These are phyloP conservation scores for Fusarium luffae DNA, from an alignment of 2,329 filamentous ascomycete genomes.

Conservation along the genomic window DNA sequence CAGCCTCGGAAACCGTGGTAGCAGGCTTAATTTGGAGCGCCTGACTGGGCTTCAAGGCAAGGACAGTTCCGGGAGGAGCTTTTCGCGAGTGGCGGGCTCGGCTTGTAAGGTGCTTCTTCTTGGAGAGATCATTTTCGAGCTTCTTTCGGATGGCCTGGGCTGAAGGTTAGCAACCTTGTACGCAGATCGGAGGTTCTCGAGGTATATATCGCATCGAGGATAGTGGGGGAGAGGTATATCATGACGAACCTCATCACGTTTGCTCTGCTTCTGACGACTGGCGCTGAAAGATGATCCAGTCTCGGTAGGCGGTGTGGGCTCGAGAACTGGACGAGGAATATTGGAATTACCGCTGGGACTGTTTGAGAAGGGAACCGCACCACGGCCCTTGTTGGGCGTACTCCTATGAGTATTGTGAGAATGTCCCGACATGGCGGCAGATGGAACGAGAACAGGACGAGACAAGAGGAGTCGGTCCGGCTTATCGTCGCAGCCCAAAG, in stretches of 20 bases:
- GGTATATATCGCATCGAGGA: slow-evolving; percentile 25
- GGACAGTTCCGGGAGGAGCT: slow-evolving; percentile 93
- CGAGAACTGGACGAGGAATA: slow-evolving; percentile 79
- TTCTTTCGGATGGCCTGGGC: slow-evolving; percentile 91
- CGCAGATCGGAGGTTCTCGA: slow-evolving; percentile 13
- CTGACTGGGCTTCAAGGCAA: slow-evolving; percentile 93
- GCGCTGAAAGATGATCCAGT: slow-evolving; percentile 81
- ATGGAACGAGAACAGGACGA: slow-evolving; percentile 33
- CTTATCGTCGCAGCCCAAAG: slow-evolving; percentile 28
- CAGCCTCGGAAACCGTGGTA: slow-evolving; percentile 94
- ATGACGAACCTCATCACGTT: slow-evolving; percentile 91
- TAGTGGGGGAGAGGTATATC: slow-evolving; percentile 11
- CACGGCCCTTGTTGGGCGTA: slow-evolving; percentile 73
- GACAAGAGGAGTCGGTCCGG: slow-evolving; percentile 35
- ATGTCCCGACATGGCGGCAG: slow-evolving; percentile 60
- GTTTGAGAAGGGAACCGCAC: slow-evolving; percentile 68
- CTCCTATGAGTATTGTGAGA: slow-evolving; percentile 70
- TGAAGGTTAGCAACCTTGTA: slow-evolving; percentile 29
- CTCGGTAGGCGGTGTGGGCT: slow-evolving; percentile 67
- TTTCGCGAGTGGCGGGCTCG: slow-evolving; percentile 89
- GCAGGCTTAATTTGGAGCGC: slow-evolving; percentile 97
- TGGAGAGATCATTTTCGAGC: slow-evolving; percentile 96
- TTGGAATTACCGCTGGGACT: slow-evolving; percentile 69
- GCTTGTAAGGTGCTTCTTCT: slow-evolving; percentile 87
- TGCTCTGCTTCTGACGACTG: slow-evolving; percentile 94